These are phyloP conservation scores for Phaeophleospora eucalypticola DNA, from an alignment of 2,329 filamentous ascomycete species.

Conservation along the genomic window DNA sequence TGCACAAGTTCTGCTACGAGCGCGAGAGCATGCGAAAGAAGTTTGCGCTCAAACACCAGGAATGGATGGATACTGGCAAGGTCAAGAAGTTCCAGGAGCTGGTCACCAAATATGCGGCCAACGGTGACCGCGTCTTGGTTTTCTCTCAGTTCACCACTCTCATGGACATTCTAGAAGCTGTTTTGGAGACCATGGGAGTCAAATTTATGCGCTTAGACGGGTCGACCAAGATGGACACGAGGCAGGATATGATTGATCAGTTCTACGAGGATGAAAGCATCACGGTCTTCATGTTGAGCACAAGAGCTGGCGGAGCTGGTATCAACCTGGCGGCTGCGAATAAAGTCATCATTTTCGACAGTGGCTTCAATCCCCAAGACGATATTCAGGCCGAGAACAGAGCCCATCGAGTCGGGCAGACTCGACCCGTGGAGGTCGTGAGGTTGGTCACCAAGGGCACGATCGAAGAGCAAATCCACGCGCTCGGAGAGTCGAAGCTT, in stretches of 20 bases:
- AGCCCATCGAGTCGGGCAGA: slow-evolving; percentile 91
- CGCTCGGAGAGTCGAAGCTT: slow-evolving; percentile 86
- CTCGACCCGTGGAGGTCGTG: slow-evolving; percentile 82
- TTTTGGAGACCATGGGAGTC: slow-evolving; percentile 68
- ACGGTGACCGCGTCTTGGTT: slow-evolving; percentile 81
- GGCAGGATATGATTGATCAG: slow-evolving; percentile 82
- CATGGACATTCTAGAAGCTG: slow-evolving; percentile 82
- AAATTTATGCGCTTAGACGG: slow-evolving; percentile 84
- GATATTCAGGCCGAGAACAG: slow-evolving; percentile 98
- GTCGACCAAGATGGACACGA: slow-evolving; percentile 71
- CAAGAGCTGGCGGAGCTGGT: slow-evolving; percentile 90
- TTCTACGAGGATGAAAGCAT: slow-evolving; percentile 75
- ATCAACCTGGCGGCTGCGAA: slow-evolving; percentile 95
- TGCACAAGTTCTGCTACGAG: slow-evolving; percentile 55
- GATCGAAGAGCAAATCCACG: slow-evolving; percentile 90
- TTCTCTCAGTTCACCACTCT: slow-evolving; percentile 93
- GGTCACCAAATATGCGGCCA: slow-evolving; percentile 66
- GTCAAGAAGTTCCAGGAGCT: slow-evolving; percentile 75
- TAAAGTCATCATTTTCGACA: slow-evolving; percentile 96
- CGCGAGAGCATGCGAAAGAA: slow-evolving; percentile 50
- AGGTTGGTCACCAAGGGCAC: slow-evolving; percentile 75
- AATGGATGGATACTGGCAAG: slow-evolving; percentile 72
- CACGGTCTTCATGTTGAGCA: slow-evolving; percentile 87
- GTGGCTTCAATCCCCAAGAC: slow-evolving; percentile 95
- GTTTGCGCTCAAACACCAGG: slow-evolving; percentile 55